Base-by-base conservation (phyloP, 352 stramenopile genomes). In the Peronospora destructor region DNA sequence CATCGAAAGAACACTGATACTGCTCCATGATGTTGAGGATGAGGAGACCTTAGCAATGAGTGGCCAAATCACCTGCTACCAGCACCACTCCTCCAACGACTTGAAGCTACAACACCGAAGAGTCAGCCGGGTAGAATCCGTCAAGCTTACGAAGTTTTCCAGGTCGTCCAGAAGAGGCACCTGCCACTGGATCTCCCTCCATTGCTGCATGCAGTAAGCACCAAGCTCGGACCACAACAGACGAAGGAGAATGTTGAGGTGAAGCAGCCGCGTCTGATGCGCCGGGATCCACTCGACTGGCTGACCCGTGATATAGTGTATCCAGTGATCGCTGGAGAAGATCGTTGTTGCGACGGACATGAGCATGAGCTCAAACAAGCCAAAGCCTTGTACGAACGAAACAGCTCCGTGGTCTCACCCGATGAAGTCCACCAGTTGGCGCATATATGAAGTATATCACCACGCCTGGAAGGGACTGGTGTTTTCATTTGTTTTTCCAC, bases 301-400 rank as follows among this genome's bases (percentile, higher is more conserved):
- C 13, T 35, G 23, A n/a, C 4, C 39, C n/a, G 39, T 45, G 25
- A 45, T 2, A 13, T 45, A 45, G 2, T 35, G 25, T 25, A 45
- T 45, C 23, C 39, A 33, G 13, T 45, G 39, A 23, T 35, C 23
- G 32, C 36, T 35, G 3, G 11, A 6, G 11, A 45, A 45, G 0
- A 45, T 21, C 0, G 6, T 23, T 0, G 23, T 25, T 3, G 23
- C 13, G 9, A 34, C 25, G 2, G 39, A 33, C n/a, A 45, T 35
- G 21, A 45, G 39, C 12, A 23, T 23, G 13, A 45, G 21, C 39
- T 45, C 39, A 12, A 45, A 45, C 23, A 45, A 9, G 25, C 39
- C 6, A 45, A 33, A 3, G 13, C 39, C 13, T 45, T 45, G 13
- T 11, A 26, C 6, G 39, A 6, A 2, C 39, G 21, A 26, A 25